Evolutionary conservation across 192 early-diverging fungal genomes (phyloP).

Genomic region (Podila epicladia): DNA sequence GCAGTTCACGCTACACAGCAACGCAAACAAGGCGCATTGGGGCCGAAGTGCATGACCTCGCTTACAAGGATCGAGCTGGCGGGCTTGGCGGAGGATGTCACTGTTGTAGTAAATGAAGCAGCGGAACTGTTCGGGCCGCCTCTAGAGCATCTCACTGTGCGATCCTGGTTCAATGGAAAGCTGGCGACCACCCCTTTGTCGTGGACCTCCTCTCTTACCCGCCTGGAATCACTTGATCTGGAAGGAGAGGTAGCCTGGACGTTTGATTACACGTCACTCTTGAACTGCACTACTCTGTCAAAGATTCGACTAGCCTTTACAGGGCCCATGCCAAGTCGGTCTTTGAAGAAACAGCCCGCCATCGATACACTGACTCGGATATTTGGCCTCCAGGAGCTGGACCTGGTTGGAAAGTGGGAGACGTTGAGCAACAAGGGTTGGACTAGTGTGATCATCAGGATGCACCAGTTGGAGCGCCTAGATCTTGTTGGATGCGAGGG

Average conservation of each 20-base stretch:
- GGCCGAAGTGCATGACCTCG: background rate
- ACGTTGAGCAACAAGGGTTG: slow-evolving; percentile 26
- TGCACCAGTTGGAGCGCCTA: slow-evolving; percentile 25
- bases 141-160: slow-evolving; percentile 12
- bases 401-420: slow-evolving; percentile 36
- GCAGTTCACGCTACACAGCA: background rate
- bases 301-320: slow-evolving; percentile 33
- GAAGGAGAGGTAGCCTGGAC: slow-evolving; percentile 50
- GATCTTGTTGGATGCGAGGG: slow-evolving; percentile 32
- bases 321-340: slow-evolving; percentile 46
- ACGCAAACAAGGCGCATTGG: background rate
- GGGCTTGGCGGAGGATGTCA: slow-evolving; percentile 29
- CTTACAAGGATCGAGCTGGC: slow-evolving; percentile 25
- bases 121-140: slow-evolving; percentile 17
- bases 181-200: slow-evolving; percentile 14
- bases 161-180: slow-evolving; percentile 44
- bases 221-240: slow-evolving; percentile 22
- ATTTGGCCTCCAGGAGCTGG: slow-evolving; percentile 19
- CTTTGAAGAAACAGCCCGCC: slow-evolving; percentile 25
- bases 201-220: slow-evolving; percentile 13
- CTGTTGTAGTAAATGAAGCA: slow-evolving; percentile 26
- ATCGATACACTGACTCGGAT: slow-evolving; percentile 15
- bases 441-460: slow-evolving; percentile 12
- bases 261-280: slow-evolving; percentile 28
- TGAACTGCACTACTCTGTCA: slow-evolving; percentile 20